Evolutionary conservation across 495 filamentous ascomycete species (phyloP).

Genomic region (Penicillium tannophilum): DNA sequence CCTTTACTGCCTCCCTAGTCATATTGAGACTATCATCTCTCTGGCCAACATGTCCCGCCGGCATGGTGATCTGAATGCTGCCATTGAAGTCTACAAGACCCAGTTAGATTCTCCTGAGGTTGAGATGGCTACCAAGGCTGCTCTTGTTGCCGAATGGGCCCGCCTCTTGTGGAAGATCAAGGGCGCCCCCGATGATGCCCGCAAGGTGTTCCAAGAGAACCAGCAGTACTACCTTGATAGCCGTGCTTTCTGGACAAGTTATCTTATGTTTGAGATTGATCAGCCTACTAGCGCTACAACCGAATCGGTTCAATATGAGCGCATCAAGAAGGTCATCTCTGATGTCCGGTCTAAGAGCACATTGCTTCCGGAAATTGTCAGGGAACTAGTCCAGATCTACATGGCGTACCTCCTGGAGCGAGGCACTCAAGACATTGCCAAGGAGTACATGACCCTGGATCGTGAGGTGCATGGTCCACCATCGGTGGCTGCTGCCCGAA

Average conservation of each 20-base stretch:
- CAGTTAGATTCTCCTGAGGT: slow-evolving; percentile 73
- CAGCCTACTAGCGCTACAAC: slow-evolving; percentile 73
- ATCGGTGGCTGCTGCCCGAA: slow-evolving; percentile 40
- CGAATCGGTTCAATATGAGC: slow-evolving; percentile 66
- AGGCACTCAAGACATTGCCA: slow-evolving; percentile 79
- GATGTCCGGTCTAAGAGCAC: slow-evolving; percentile 76
- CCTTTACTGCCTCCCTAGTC: slow-evolving; percentile 66
- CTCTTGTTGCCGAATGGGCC: slow-evolving; percentile 88
- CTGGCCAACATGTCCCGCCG: slow-evolving; percentile 88
- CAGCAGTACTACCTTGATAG: slow-evolving; percentile 85
- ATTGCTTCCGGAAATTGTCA: slow-evolving; percentile 66
- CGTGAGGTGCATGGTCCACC: slow-evolving; percentile 76
- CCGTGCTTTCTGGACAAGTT: slow-evolving; percentile 89
- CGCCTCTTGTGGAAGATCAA: slow-evolving; percentile 88
- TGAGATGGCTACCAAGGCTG: slow-evolving; percentile 81
- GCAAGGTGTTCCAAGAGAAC: slow-evolving; percentile 81
- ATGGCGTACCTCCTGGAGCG: slow-evolving; percentile 83
- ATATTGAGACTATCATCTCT: slow-evolving; percentile 84
- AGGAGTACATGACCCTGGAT: slow-evolving; percentile 84
- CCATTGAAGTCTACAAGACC: slow-evolving; percentile 79
- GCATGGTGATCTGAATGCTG: slow-evolving; percentile 81
- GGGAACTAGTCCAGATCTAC: slow-evolving; percentile 78
- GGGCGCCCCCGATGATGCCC: slow-evolving; percentile 80
- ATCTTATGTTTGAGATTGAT: slow-evolving; percentile 84
- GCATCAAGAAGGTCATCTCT: slow-evolving; percentile 78